phyloP scores from a whole-genome alignment of 371 early-diverging fungal genomes.

The Apophysomyces trapeziformis region DNA sequence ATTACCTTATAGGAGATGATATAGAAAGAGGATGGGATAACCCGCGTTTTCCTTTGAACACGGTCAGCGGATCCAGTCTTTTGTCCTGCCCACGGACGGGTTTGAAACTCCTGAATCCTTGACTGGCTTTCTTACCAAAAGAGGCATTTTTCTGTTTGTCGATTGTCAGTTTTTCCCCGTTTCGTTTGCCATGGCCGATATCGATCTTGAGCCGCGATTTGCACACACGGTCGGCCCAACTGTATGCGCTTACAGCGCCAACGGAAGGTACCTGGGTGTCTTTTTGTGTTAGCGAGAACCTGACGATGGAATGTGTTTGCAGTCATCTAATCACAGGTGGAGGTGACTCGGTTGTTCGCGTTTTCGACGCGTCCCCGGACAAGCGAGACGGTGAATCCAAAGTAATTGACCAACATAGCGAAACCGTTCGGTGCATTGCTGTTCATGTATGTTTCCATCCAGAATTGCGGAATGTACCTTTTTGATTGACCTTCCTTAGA shows the following conservation, averaged over 20 bases:
- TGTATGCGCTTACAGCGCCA: background rate
- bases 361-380: slow-evolving; percentile 10
- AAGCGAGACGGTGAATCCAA: slow-evolving; percentile 1
- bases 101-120: too few relatives aligned
- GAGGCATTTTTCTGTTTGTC: background rate
- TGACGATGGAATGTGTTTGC: background rate
- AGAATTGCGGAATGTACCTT: background rate
- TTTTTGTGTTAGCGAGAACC: background rate
- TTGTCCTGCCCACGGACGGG: too few relatives aligned
- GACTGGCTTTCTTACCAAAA: background rate
- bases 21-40: too few relatives aligned
- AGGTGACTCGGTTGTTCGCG: slow-evolving; percentile 16
- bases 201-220: slow-evolving; percentile 6
- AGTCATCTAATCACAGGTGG: slow-evolving; percentile 23
- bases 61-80: too few relatives aligned
- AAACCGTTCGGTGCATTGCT: slow-evolving; percentile 14
- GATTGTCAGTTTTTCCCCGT: background rate
- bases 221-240: background rate
- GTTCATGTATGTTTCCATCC: slow-evolving; percentile 13
- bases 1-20: too few relatives aligned
- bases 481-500: slow-evolving; percentile 14
- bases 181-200: background rate
- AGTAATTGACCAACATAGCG: slow-evolving; percentile 14
- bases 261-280: background rate
- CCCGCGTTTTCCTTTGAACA: too few relatives aligned